Percentiles rank a stretch among this genome's conserved stretches.
Evolutionary conservation across 2,329 filamentous ascomycete species (phyloP).

Genomic region (Pseudopithomyces maydicus): DNA sequence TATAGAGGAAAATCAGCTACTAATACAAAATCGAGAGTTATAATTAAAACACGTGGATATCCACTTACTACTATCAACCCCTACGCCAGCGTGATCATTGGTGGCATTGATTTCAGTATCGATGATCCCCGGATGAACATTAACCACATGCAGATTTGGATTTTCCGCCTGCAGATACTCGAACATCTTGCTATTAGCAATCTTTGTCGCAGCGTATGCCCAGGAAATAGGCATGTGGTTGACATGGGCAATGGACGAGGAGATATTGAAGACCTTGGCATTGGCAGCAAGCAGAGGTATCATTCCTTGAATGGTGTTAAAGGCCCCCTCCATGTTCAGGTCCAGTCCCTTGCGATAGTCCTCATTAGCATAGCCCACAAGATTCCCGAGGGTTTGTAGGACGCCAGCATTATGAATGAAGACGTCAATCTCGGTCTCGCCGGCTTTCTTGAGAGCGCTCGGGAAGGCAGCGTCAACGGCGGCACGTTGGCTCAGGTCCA

Average conservation of each 20-base stretch:
- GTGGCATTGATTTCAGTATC: conserved; percentile 38
- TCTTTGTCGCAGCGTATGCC: conserved; percentile 40
- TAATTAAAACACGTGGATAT: conserved; percentile 3
- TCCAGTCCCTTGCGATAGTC: conserved; percentile 6
- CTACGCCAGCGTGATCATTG: not conserved
- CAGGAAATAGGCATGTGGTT: conserved; percentile 7
- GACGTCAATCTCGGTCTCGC: conserved; percentile 9
- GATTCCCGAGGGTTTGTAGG: conserved; percentile 5
- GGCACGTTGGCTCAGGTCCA: conserved; percentile 11
- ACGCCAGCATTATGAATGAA: conserved; percentile 12
- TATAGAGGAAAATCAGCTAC: conserved; percentile 11
- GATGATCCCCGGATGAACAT: conserved; percentile 48
- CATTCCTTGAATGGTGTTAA: conserved; percentile 16
- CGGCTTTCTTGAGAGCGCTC: conserved; percentile 7
- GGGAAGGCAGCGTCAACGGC: conserved; percentile 11
- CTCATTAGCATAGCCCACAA: conserved; percentile 11
- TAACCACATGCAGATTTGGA: conserved; percentile 41
- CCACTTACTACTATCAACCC: conserved; percentile 18
- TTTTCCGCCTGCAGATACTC: conserved; percentile 45
- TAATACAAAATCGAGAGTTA: conserved; percentile 3
- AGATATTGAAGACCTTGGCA: conserved; percentile 19
- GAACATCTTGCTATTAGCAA: conserved; percentile 39
- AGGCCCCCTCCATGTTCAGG: conserved; percentile 19
- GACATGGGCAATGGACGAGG: conserved; percentile 12
- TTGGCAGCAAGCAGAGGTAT: conserved; percentile 9